Evolutionary conservation across 2,329 filamentous ascomycete genomes (phyloP), one percentile per base, ranked within the genome.

Genomic region (Lachnellula hyalina): DNA sequence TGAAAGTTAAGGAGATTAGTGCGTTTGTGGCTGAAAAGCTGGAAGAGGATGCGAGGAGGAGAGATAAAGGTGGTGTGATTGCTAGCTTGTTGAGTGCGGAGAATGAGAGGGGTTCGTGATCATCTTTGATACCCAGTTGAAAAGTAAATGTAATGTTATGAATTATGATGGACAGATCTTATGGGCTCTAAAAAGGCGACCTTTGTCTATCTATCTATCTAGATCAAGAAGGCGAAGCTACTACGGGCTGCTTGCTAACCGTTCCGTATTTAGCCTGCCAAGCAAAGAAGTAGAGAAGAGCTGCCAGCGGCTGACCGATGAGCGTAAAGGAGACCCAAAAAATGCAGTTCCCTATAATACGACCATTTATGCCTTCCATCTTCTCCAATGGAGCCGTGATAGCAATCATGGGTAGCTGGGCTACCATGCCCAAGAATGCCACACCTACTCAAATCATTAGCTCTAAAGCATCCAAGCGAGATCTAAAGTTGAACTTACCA

Each of bases 231-330:
- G 34, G 49, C 40, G 53, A 57, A 32, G 19, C n/a, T 55, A 52
- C 54, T 25, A 46, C 42, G 23, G 23, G 23, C 42, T 51, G 51
- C 47, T 61, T 64, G 61, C 81, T 89, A 21, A 92, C 86, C 65
- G 86, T 91, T 12, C 94, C 94, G 69, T 96, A 96, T 75, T 97
- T 97, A 53, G 90, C 90, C 74, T 97, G 93, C 93, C 94, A 99
- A 1, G 92, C 92, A 70, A 97, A 97, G 71, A 96, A 99, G 71
- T 99, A 99, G 70, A 96, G 78, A 57, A 99, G 75, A 0, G 90
- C 92, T 1, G 90, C 94, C 64, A 97, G 82, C 0, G 94, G 94
- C 75, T 99, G 94, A 3, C 94, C 94, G 12, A 99, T 87, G 2
- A 97, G 83, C 61, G 93, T 96, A 68, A 99, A 99, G 12, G 89